Conservation (phyloP, 177 flowering plant species). For the Vitis hybrid region DNA sequence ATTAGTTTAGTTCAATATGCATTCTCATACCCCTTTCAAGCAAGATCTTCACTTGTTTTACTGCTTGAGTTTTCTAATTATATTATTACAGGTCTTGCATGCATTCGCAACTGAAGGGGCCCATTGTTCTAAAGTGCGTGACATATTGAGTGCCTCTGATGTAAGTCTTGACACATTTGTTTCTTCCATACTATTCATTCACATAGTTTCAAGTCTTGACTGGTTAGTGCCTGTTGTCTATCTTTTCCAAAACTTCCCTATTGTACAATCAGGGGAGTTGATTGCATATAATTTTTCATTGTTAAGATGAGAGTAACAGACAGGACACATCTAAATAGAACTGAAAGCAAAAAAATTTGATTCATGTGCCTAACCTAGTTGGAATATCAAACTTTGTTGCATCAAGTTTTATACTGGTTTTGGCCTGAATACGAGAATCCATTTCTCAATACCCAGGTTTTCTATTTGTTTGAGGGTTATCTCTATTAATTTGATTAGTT, state of each 20-base stretch:
- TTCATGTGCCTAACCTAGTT: too few species aligned
- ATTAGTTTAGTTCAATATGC: neutral
- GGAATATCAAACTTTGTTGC: too few species aligned
- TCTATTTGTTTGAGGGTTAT: too few species aligned
- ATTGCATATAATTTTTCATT: too few species aligned
- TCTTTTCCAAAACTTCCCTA: neutral
- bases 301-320: too few species aligned
- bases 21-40: neutral
- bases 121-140: conserved; percentile 89
- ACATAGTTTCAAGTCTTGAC: neutral
- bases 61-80: neutral
- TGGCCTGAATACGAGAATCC: too few species aligned
- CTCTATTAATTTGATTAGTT: too few species aligned
- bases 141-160: conserved; percentile 78
- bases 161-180: conserved; percentile 50
- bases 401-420: too few species aligned
- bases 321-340: too few species aligned
- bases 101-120: conserved; percentile 99
- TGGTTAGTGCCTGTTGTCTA: neutral
- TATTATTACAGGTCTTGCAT: conserved; percentile 79
- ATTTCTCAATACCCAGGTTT: too few species aligned
- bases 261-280: neutral
- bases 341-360: too few species aligned
- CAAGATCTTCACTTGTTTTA: neutral
- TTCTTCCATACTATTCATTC: neutral